Evolutionary conservation across 192 early-diverging fungal species (phyloP), one percentile per base, ranked within the genome.

Genomic region (Rhizoclosmatium sp.): DNA sequence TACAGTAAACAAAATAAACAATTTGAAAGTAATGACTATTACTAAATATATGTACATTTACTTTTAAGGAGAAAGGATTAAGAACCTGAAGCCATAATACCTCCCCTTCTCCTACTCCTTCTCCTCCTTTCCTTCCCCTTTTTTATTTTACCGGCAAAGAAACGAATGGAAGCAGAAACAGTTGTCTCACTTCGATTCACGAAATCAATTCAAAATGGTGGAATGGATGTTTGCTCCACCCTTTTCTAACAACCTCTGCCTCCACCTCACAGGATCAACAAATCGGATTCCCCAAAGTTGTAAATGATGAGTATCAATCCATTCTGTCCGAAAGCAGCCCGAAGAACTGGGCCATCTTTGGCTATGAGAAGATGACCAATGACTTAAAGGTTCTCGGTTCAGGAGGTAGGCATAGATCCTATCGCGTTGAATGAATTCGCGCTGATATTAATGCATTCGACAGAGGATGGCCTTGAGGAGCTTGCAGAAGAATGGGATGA

Each of bases 401-500:
- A 5, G 94, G 94, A 39, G 84, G 85, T 85, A 78, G 7, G 60
- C 39, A 40, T 62, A 62, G 39, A 21, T 62, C 60, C 23, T 14
- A 56, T 9, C 54, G 54, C 9, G 9, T 14, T 56, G 54, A 56
- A 9, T 9, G 10, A n/a, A n/a, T 56, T n/a, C 54, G 54, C 19
- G 19, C 54, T 9, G 19, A n/a, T 56, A 56, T n/a, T 56, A 56
- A 56, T 56, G 19, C 9, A 9, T 56, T 56, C 54, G 46, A 44
- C 70, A 91, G 90, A 86, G 78, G 94, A 87, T 48, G 93, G 91
- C 1, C 88, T 97, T 4, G 95, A 96, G 40, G 94, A 96, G 74
- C 89, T 98, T 19, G 82, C 84, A n/a, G 97, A 98, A 2, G 96
- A 97, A 82, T 97, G 96, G 86, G 87, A 91, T 62, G 95, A 95